Conservation (phyloP, 108 stramenopile species). For the Fistulifera solaris region DNA sequence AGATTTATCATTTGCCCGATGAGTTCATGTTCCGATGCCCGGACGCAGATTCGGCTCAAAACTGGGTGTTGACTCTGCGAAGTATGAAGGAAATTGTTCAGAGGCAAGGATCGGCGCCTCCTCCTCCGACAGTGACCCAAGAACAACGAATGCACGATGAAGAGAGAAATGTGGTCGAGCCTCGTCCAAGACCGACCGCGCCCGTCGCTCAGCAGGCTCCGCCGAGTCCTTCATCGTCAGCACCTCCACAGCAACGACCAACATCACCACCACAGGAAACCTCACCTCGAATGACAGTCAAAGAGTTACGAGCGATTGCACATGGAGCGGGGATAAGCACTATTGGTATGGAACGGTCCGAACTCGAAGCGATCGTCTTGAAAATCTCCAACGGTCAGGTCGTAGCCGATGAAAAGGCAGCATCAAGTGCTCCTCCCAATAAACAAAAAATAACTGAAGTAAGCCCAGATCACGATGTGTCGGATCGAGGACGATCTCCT, state of each 20-base stretch:
- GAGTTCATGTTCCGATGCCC: slow-evolving; percentile 75
- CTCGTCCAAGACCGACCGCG: background rate
- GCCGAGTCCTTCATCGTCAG: slow-evolving; percentile 2
- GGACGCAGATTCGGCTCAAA: slow-evolving; percentile 44
- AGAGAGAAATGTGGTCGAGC: background rate
- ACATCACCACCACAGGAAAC: background rate
- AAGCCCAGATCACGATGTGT: background rate
- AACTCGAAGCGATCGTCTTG: slow-evolving; percentile 58
- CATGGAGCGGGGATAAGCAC: slow-evolving; percentile 77
- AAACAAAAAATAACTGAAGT: slow-evolving; percentile 3
- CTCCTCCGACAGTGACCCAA: background rate
- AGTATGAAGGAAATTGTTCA: slow-evolving; percentile 27
- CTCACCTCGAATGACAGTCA: slow-evolving; percentile 37
- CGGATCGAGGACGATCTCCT: slow-evolving; percentile 9
- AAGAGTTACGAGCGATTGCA: slow-evolving; percentile 70
- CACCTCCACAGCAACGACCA: background rate
- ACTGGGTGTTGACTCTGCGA: slow-evolving; percentile 64
- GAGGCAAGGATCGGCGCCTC: background rate
- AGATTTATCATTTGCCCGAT: slow-evolving; percentile 64
- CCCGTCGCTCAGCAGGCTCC: background rate
- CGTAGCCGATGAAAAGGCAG: background rate
- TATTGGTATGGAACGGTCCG: slow-evolving; percentile 72
- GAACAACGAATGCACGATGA: background rate
- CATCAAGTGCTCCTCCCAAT: background rate
- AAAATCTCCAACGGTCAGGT: slow-evolving; percentile 2